Conservation (phyloP, 768 basidiomycete genomes). For the Lactarius pseudohatsudake region DNA sequence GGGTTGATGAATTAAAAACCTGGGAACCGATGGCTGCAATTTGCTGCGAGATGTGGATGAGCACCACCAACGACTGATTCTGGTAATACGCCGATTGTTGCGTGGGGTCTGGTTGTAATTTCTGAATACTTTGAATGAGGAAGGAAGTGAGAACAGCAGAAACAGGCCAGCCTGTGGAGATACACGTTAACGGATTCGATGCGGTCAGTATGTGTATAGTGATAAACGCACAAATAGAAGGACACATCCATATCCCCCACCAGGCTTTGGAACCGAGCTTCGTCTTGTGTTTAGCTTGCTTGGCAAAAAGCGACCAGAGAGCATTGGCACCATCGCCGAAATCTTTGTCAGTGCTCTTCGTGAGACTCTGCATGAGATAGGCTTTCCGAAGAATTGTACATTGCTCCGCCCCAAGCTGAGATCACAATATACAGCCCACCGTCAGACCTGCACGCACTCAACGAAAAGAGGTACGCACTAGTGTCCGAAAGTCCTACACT, state of each 20-base stretch:
- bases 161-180: slow-evolving; percentile 16
- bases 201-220: no score
- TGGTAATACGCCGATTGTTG: not conserved
- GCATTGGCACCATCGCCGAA: slow-evolving; percentile 12
- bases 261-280: not conserved
- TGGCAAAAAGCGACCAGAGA: slow-evolving; percentile 3
- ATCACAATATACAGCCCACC: no score
- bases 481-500: no score
- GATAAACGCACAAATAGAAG: not conserved
- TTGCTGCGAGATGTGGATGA: slow-evolving; percentile 13
- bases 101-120: not conserved
- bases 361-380: not conserved
- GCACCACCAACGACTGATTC: not conserved
- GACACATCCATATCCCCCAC: slow-evolving; percentile 2
- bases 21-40: not conserved
- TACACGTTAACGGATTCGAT: not conserved
- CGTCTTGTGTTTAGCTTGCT: not conserved
- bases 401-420: not conserved
- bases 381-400: not conserved
- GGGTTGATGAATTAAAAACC: not conserved
- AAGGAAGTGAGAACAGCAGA: slow-evolving; percentile 11
- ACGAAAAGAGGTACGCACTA: no score
- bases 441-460: no score
- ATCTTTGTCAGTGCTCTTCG: not conserved
- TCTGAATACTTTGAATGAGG: not conserved